A percentile compares a stretch with the other conserved stretches of the same genome.
These are phyloP conservation scores for Debaryomycetaceae sp. DNA, from an alignment of 1,139 yeast species.

Conservation along the genomic window DNA sequence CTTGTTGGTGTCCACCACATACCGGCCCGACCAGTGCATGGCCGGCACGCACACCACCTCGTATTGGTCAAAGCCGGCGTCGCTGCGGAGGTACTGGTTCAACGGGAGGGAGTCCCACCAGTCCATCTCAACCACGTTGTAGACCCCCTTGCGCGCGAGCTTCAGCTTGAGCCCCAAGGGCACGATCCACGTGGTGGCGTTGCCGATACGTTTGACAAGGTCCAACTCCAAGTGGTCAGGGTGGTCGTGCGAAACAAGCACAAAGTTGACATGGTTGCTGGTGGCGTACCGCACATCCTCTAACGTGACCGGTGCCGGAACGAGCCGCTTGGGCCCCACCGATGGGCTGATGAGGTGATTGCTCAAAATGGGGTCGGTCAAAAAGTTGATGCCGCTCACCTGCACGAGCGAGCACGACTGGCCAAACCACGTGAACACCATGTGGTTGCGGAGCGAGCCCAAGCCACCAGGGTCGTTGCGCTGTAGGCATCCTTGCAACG, in stretches of 20 bases:
- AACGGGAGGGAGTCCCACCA: slow-evolving; percentile 82
- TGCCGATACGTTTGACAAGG: slow-evolving; percentile 55
- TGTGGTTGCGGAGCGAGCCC: slow-evolving; percentile 38
- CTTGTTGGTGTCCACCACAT: slow-evolving; percentile 68
- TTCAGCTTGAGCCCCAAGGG: slow-evolving; percentile 71
- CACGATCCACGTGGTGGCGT: slow-evolving; percentile 71
- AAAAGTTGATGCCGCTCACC: slow-evolving; percentile 63
- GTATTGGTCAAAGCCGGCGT: slow-evolving; percentile 44
- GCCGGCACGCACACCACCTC: slow-evolving; percentile 89
- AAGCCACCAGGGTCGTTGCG: slow-evolving; percentile 12
- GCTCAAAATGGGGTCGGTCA: slow-evolving; percentile 83
- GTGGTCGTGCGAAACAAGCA: slow-evolving; percentile 87
- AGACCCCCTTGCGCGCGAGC: slow-evolving; percentile 53
- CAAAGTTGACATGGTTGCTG: slow-evolving; percentile 52
- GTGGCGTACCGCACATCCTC: slow-evolving; percentile 56
- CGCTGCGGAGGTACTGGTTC: slow-evolving; percentile 22
- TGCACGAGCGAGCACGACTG: slow-evolving; percentile 82
- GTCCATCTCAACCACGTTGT: slow-evolving; percentile 65
- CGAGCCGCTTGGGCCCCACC: slow-evolving; percentile 78
- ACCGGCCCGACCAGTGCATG: slow-evolving; percentile 96
- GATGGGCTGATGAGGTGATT: slow-evolving; percentile 58
- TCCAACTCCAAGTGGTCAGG: slow-evolving; percentile 86
- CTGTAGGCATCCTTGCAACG: slow-evolving; percentile 26
- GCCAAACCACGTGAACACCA: slow-evolving; percentile 86
- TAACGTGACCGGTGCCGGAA: slow-evolving; percentile 63